Evolutionary conservation across 2,329 filamentous ascomycete genomes (phyloP).

Genomic region (Colletotrichum truncatum): DNA sequence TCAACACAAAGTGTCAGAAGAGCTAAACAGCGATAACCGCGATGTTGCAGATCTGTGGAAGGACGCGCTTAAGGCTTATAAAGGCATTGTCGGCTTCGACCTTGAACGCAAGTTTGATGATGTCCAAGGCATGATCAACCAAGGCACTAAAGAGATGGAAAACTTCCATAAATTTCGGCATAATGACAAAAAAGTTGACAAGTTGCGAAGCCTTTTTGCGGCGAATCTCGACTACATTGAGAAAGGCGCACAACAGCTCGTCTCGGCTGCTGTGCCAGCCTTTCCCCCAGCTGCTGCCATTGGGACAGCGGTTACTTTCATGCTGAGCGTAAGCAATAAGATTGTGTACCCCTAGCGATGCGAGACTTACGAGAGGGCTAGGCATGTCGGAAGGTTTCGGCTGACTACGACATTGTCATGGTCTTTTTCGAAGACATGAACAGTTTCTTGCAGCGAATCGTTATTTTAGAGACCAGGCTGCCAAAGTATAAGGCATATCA

Average conservation of each 20-base stretch:
- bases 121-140: constrained; percentile 35
- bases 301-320: constrained; percentile 42
- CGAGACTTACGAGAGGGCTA: not conserved
- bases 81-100: constrained; percentile 43
- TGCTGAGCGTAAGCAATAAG: constrained; percentile 35
- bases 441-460: constrained; percentile 44
- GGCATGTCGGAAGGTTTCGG: constrained; percentile 40
- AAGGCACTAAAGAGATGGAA: constrained; percentile 39
- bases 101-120: constrained; percentile 40
- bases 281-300: constrained; percentile 45
- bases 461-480: constrained; percentile 42
- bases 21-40: constrained; percentile 36
- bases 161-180: constrained; percentile 44
- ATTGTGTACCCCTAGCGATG: not conserved
- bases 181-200: constrained; percentile 43
- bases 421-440: constrained; percentile 49
- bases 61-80: constrained; percentile 41
- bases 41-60: constrained; percentile 44
- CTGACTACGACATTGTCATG: constrained; percentile 49
- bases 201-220: constrained; percentile 39
- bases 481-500: constrained; percentile 41
- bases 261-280: constrained; percentile 38
- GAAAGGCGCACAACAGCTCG: constrained; percentile 39
- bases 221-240: constrained; percentile 40
- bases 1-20: not conserved